Conservation (phyloP, 108 stramenopile species). For the Craspedostauros australis region DNA sequence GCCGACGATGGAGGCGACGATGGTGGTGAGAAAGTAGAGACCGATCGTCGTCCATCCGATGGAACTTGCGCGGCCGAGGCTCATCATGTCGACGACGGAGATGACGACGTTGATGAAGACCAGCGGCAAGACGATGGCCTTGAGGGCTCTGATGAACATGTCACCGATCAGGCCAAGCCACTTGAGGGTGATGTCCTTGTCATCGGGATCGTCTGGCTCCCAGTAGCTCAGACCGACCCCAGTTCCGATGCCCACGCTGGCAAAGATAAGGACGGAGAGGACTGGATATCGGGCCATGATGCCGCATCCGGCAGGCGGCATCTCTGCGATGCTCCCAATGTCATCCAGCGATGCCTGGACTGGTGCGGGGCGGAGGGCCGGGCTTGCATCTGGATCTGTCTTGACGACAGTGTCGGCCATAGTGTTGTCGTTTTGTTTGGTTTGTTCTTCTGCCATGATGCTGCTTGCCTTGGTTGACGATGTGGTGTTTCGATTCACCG, state of each 20-base stretch:
- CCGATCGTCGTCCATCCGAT: slow-evolving; percentile 12
- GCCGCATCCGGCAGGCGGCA: slow-evolving; percentile 21
- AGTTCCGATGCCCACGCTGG: slow-evolving; percentile 15
- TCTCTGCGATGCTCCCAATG: no score
- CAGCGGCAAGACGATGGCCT: slow-evolving; percentile 30
- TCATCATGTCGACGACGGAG: slow-evolving; percentile 37
- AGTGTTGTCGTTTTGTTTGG: no score
- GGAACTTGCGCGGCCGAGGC: slow-evolving; percentile 8
- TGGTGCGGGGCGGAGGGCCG: no score
- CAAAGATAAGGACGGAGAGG: slow-evolving; percentile 16
- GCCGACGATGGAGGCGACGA: slow-evolving; percentile 13
- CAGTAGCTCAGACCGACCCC: slow-evolving; percentile 26
- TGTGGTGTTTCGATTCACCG: no score
- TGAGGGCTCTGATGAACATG: slow-evolving; percentile 39
- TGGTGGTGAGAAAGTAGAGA: slow-evolving; percentile 9
- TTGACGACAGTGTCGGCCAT: no score
- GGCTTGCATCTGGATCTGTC: no score
- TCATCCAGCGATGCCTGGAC: no score
- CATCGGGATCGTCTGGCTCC: slow-evolving; percentile 20
- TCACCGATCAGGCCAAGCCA: slow-evolving; percentile 43
- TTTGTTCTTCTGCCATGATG: no score
- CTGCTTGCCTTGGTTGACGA: no score
- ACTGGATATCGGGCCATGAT: slow-evolving; percentile 16
- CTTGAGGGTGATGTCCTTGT: slow-evolving; percentile 11
- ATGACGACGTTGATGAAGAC: slow-evolving; percentile 28